Evolutionary conservation across 1,284 basidiomycete species (phyloP), one percentile per base, ranked within the genome.

Genomic region (Cryptococcus sp.): DNA sequence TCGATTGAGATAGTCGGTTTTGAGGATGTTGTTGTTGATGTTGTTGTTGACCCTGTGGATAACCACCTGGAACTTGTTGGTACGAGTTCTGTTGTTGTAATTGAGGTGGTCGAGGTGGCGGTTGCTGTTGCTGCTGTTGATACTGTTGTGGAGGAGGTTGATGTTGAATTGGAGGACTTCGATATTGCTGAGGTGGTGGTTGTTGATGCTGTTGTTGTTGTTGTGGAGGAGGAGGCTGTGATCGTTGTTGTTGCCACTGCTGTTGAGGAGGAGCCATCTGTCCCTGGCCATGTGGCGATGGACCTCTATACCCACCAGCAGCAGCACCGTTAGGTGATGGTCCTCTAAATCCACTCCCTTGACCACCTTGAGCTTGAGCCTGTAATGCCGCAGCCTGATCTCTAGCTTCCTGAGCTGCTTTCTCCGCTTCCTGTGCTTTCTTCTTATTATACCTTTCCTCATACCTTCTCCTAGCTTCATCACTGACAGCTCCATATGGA

Each of bases 361-460:
- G 4, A 19, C 46, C 16, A 40, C 37, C 37, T 14, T 21, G n/a
- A n/a, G n/a, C n/a, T 16, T 40, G 37, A 40, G n/a, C 37, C 31
- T 46, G 45, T 32, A 48, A 36, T 32, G 34, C 18, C n/a, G n/a
- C 7, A 28, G 23, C 40, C 32, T 45, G 23, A 16, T 39, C 32
- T 32, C 47, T 36, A 24, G 46, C 49, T 37, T 59, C 57, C 25
- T 56, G 57, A 14, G 51, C 49, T 9, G 54, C 54, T 44, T 62
- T 54, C 4, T 62, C 65, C 48, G 64, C 66, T 19, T 69, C 68
- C 52, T 70, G 68, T 18, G 60, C 62, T 45, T 55, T 58, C 51
- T 71, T 73, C 54, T 59, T 65, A 2, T 64, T 64, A 53, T 73
- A 73, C 42, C 71, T 53, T 61, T 73, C 71, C 48, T 73, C 71